Evolutionary conservation across 2,329 filamentous ascomycete genomes (phyloP).

Genomic region (Xylaria sp.): DNA sequence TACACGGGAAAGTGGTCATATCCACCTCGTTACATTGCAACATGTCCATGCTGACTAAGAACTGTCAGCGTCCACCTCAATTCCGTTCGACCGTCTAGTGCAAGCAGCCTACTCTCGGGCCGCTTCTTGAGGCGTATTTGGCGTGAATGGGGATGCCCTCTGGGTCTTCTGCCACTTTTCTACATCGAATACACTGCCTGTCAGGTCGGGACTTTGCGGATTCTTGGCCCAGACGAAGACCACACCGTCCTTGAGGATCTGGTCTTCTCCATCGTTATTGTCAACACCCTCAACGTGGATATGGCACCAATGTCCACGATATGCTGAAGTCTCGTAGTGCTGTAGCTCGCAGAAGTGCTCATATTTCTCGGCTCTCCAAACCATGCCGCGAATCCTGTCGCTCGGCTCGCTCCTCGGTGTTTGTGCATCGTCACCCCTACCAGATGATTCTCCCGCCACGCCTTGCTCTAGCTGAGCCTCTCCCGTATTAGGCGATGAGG

Average conservation of each 20-base stretch:
- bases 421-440: background rate
- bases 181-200: conserved; percentile 20
- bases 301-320: background rate
- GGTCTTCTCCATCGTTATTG: background rate
- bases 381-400: background rate
- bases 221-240: conserved; percentile 28
- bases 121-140: background rate
- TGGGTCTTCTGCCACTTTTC: background rate
- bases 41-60: background rate
- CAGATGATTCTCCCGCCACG: background rate
- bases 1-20: background rate
- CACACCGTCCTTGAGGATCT: conserved; percentile 7
- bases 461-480: background rate
- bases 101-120: background rate
- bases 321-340: conserved; percentile 20
- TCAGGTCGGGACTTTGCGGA: conserved; percentile 5
- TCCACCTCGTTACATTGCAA: background rate
- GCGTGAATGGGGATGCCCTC: background rate
- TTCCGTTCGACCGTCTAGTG: background rate
- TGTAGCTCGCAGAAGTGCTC: conserved; percentile 16
- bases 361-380: conserved; percentile 18
- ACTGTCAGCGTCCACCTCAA: background rate
- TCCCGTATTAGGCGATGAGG: background rate
- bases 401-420: background rate
- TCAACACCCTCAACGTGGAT: conserved; percentile 4